Conservation (phyloP, 371 early-diverging fungal species). For the Mucor sp. region DNA sequence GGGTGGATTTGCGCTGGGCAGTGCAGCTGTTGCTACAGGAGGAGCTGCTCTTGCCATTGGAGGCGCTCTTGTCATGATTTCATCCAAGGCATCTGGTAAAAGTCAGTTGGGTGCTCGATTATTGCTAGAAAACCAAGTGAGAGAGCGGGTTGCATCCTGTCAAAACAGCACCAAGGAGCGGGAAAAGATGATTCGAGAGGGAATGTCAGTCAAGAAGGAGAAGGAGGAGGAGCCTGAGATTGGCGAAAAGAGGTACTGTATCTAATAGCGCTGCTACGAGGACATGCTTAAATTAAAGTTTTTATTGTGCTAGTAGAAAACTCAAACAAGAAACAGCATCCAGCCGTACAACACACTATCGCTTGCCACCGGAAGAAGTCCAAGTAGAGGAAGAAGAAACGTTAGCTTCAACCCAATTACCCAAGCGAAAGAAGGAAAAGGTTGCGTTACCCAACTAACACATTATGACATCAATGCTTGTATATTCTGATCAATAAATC, state of each 20-base stretch:
- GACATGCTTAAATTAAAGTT: no score
- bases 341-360: background rate
- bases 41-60: slow-evolving; percentile 41
- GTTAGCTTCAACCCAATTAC: background rate
- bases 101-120: slow-evolving; percentile 25
- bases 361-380: background rate
- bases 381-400: background rate
- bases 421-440: background rate
- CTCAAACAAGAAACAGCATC: background rate
- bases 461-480: background rate
- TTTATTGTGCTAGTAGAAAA: background rate
- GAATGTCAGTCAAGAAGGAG: background rate
- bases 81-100: slow-evolving; percentile 29
- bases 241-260: background rate
- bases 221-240: background rate
- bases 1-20: slow-evolving; percentile 49
- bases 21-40: slow-evolving; percentile 33
- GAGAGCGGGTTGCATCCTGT: slow-evolving; percentile 8
- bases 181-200: slow-evolving; percentile 5
- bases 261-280: no score
- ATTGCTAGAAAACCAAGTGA: slow-evolving; percentile 26
- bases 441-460: background rate
- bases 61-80: slow-evolving; percentile 28
- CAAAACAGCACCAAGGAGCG: background rate
- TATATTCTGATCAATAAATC: background rate